Base-by-base conservation (phyloP, 2,329 filamentous ascomycete genomes). In the Pseudocercospora crystallina region DNA sequence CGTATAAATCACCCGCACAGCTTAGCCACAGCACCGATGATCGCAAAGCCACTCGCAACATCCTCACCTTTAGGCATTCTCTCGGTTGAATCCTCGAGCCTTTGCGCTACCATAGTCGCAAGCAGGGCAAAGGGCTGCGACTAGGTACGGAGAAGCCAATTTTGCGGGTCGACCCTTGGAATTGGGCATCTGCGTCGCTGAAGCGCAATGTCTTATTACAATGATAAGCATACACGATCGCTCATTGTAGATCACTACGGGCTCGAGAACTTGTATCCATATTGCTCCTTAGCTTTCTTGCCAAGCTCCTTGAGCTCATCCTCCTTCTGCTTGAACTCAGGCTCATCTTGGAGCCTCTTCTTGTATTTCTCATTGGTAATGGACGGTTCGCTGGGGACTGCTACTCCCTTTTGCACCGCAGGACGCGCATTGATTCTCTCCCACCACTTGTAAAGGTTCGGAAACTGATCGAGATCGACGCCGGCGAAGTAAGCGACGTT, bases 261-360 rank as follows among this genome's bases (percentile, higher is more conserved):
- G 14, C 56, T 36, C 4, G 69, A 59, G 57, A 69, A 76, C 62
- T 75, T 74, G 64, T 76, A 76, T 5, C 68, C 65, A 56, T 75
- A 76, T 59, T 76, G 64, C 58, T 74, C 68, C 61, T 76, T 75
- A 8, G 73, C 73, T 48, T 69, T 69, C 50, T 70, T 64, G 46
- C 69, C 63, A 41, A 69, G 46, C 38, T 71, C 65, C 47, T 55
- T 59, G 15, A 73, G 49, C 53, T 68, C 61, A 32, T 72, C 69
- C 54, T 77, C 71, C 62, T 73, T 71, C 66, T 76, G 68, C 61
- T 70, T 75, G 54, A 73, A 76, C 53, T 78, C 78, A 15, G 71
- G 66, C 32, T 80, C 75, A 2, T 75, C 68, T 61, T 74, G 70
- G 50, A 79, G 43, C 20, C 68, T 68, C 65, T 72, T 65, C 56